These are phyloP conservation scores for Castanopsis chinensis DNA, from an alignment of 306 rosid species.

Conservation along the genomic window DNA sequence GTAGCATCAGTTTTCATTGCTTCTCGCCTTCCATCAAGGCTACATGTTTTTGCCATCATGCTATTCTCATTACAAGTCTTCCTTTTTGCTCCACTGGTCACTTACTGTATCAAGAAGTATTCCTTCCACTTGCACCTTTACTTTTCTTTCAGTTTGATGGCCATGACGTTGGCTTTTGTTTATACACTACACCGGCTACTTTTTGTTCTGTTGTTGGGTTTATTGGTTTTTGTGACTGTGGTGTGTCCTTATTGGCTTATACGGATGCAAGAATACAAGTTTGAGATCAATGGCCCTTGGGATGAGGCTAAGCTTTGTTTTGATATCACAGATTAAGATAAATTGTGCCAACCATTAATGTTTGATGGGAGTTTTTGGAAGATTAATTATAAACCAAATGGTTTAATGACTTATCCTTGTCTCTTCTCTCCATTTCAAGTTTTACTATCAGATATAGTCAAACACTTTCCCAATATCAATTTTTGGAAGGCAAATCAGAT, in stretches of 20 bases:
- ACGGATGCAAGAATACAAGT: constrained; percentile 80
- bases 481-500: too few relatives aligned
- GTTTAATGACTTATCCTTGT: neutral
- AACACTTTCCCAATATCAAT: too few relatives aligned
- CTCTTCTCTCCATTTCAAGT: too few relatives aligned
- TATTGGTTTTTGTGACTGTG: constrained; percentile 66
- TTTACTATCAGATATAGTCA: too few relatives aligned
- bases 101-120: constrained; percentile 70
- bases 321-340: constrained; percentile 65
- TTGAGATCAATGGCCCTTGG: constrained; percentile 95
- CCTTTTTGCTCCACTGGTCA: constrained; percentile 86
- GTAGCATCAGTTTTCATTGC: too few relatives aligned
- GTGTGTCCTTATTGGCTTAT: constrained; percentile 92
- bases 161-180: constrained; percentile 55
- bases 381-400: too few relatives aligned
- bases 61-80: constrained; percentile 81
- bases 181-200: constrained; percentile 54
- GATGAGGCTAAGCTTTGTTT: constrained; percentile 97
- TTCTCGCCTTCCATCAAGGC: constrained; percentile 59
- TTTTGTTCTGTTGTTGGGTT: constrained; percentile 55
- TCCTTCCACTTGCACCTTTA: constrained; percentile 59
- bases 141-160: constrained; percentile 65
- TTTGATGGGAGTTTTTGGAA: neutral
- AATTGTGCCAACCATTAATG: neutral
- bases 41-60: constrained; percentile 79